These are phyloP conservation scores for Pseudocercospora crystallina DNA, from an alignment of 2,329 filamentous ascomycete species.

Conservation along the genomic window DNA sequence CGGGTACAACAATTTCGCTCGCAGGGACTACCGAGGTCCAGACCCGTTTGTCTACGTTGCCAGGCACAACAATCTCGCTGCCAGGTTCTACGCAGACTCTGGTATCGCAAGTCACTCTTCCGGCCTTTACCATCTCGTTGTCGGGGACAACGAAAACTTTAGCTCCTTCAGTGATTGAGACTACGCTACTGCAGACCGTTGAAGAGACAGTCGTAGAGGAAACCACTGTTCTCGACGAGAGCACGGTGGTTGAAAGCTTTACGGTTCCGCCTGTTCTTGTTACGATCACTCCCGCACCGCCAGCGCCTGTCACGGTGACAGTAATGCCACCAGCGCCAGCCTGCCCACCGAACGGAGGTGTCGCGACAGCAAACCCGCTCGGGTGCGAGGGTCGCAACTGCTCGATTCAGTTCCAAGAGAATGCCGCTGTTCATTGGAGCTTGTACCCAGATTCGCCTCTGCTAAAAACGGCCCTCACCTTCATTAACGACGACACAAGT, in stretches of 20 bases:
- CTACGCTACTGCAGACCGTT: not conserved
- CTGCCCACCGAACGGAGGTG: not conserved
- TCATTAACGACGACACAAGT: conserved; percentile 12
- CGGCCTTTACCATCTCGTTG: too few species aligned
- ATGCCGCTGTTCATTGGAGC: conserved; percentile 16
- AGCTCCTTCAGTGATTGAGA: not conserved
- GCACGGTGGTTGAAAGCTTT: not conserved
- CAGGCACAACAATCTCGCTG: not conserved
- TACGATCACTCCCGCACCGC: not conserved
- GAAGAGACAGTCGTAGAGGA: not conserved
- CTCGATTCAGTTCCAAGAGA: conserved; percentile 19
- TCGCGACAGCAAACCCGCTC: not conserved
- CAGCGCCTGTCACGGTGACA: not conserved
- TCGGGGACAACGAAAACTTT: too few species aligned
- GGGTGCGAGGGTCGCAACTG: conserved; percentile 17
- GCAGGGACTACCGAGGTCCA: too few species aligned
- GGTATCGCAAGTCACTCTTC: too few species aligned
- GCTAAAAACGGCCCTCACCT: conserved; percentile 16
- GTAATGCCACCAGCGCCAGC: not conserved
- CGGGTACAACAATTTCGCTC: too few species aligned
- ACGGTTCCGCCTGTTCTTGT: too few species aligned
- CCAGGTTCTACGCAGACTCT: not conserved
- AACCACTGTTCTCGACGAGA: not conserved
- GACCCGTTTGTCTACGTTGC: too few species aligned
- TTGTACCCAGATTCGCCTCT: conserved; percentile 6